Evolutionary conservation across 202 grass and related monocot genomes (phyloP), one percentile per base, ranked within the genome.

Genomic region (Dendrocalamus latiflorus): DNA sequence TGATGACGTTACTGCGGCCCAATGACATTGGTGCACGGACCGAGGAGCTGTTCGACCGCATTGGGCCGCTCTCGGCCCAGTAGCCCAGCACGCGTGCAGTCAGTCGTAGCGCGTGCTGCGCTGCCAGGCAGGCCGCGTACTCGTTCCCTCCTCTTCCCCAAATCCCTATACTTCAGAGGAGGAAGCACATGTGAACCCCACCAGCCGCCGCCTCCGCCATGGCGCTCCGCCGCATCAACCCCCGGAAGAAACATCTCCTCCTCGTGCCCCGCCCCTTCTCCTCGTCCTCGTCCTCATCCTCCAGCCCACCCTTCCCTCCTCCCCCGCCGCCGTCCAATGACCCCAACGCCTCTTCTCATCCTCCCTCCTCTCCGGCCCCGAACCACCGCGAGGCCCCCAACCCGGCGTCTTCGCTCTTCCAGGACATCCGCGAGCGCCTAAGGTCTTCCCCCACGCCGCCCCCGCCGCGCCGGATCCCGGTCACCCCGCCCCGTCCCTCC

Each of bases 161-260:
- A 88, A 88, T 84, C 87, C 92, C 73, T 91, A 89, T 66, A 57
- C 79, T 6, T 8, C 53, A 22, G 59, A 44, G 42, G 82, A 21
- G 55, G 20, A 10, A 20, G 36, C 69, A 18, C 14, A 10, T 25
- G 41, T 66, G 80, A 87, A 26, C 38, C 47, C 67, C 28, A 30
- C 84, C 66, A 55, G 13, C 25, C 60, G 4, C 65, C 61, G 28
- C 80, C 75, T 34, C 81, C 69, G 67, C 85, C 85, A 98, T 98
- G 96, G 93, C 87, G 72, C 85, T 98, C 66, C 71, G 63, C 56
- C 38, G 63, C 56, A 87, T 95, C 77, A 90, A 69, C 54, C 45
- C 81, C 15, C 41, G 17, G 10, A 77, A 79, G 65, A 85, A 63
- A 26, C 72, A 65, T 25, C 72, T 79, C 26, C 47, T 81, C 62